These are phyloP conservation scores for Phyllosticta paracitricarpa DNA, from an alignment of 2,329 filamentous ascomycete genomes.

Conservation along the genomic window DNA sequence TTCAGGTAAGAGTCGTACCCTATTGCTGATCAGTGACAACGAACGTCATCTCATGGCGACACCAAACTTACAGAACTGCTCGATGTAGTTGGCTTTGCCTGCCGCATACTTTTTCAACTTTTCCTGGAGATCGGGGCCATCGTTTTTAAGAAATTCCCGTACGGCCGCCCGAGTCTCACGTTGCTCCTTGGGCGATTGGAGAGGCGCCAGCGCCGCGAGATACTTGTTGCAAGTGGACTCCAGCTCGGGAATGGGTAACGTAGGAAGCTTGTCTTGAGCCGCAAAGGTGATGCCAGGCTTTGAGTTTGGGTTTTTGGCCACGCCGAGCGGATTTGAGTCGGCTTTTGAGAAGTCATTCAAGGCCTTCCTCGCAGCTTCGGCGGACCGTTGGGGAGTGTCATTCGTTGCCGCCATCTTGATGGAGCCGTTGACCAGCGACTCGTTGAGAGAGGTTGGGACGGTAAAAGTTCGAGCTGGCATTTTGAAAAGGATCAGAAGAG, in stretches of 20 bases:
- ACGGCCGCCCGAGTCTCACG: constrained; percentile 72
- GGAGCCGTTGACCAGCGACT: constrained; percentile 45
- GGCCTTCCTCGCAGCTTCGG: constrained; percentile 45
- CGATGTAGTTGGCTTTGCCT: constrained; percentile 91
- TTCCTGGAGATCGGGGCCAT: constrained; percentile 78
- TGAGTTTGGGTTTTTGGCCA: constrained; percentile 42
- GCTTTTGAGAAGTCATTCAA: constrained; percentile 38
- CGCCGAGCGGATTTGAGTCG: constrained; percentile 36
- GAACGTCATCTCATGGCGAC: not conserved
- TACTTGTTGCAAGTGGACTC: constrained; percentile 71
- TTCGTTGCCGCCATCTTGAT: constrained; percentile 28
- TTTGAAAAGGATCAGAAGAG: constrained; percentile 35
- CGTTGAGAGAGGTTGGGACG: constrained; percentile 61
- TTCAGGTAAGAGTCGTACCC: constrained; percentile 99
- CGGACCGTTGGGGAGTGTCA: constrained; percentile 30
- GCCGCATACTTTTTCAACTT: constrained; percentile 83
- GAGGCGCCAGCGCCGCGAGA: constrained; percentile 63
- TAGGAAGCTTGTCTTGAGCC: constrained; percentile 77
- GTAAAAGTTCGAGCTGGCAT: constrained; percentile 63
- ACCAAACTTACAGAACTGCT: constrained; percentile 79
- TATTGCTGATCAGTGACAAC: constrained; percentile 26
- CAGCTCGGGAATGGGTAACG: constrained; percentile 85
- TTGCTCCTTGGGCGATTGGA: constrained; percentile 74
- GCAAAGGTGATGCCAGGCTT: constrained; percentile 78
- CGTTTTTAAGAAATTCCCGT: constrained; percentile 67